Evolutionary conservation across 78 protist genomes (phyloP), one percentile per base, ranked within the genome.

Genomic region (Goniomonas avonlea): DNA sequence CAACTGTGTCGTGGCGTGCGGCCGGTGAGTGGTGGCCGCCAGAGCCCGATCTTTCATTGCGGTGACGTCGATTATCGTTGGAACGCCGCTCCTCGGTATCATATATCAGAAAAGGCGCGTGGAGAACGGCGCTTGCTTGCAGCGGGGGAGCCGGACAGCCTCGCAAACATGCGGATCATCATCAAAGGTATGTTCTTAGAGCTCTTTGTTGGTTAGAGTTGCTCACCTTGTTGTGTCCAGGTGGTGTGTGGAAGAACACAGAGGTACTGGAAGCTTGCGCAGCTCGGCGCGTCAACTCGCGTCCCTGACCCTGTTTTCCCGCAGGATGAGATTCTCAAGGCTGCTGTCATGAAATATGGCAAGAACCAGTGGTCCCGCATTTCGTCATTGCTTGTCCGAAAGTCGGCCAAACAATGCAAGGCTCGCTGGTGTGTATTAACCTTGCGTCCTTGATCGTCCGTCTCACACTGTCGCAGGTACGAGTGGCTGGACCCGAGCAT

Each of bases 291-390:
- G 29, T 34, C 18, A 5, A 5, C 5, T 56, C 43, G 21, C 15
- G 32, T 8, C 50, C n/a, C 32, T 47, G 21, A 5, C 11, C 9
- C 7, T 23, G 17, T 3, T 18, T 20, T 5, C 73, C 45, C 29
- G 31, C 43, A 83, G 75, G 99, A 98, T 88, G 99, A 97, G 79
- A 89, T 98, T 48, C 92, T 98, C 85, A 96, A 96, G 85, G 99
- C 98, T 0, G 98, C 99, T 13, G 98, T 98, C 21, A 95, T 97
- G 99, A 97, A 97, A 73, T 98, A 97, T 66, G 99, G 99, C 25
- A 85, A 69, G 50, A 84, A 87, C 25, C 85, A 85, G 25, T 85
- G 89, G 89, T 37, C 60, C 29, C 73, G 86, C 27, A 85, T 88
- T 20, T 89, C 99, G 21, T 94, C 98, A 9, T 85, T 98, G 40